Base-by-base conservation (phyloP, 331 rosid genomes). In the Malus hybrid region DNA sequence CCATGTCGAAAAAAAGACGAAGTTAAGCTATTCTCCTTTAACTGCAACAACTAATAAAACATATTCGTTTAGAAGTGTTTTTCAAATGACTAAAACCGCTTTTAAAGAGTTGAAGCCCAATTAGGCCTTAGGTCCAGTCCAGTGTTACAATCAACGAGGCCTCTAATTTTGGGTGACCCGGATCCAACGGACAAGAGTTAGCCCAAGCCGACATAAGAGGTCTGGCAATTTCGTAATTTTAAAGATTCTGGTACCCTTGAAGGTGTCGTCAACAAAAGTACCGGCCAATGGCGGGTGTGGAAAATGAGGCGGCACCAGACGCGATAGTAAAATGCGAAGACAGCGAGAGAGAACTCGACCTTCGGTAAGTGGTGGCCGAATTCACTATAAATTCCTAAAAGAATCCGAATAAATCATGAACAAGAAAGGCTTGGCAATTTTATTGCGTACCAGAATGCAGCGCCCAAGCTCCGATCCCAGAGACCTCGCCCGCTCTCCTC, bases 381-480 rank as follows among this genome's bases (percentile, higher is more conserved):
- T 19, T 55, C 7, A 42, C 26, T 68, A 73, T 83, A 73, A 57
- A 22, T 62, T 7, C 13, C 32, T 16, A 6, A 36, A 39, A 44
- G 14, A 44, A 68, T 24, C 28, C 57, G 19, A 76, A 71, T 24
- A 58, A 71, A 77, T 64, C 55, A 84, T 56, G 80, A 82, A 83
- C 85, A 93, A 88, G 82, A 91, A 89, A 85, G 94, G 93, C 48
- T 72, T 88, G 77, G 85, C 96, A 12, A 87, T 91, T 80, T 82
- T 94, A 74, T 70, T 94, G 92, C 97, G 98, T 84, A 88, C 96
- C 86, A 94, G 95, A 86, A 91, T 94, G 98, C 90, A 82, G 64
- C 89, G 88, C 18, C n/a, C 60, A 18, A 16, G 24, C 60, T 87
- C 36, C 84, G 84, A 44, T 82, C 79, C 44, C 13, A 63, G 66